phyloP scores from a whole-genome alignment of 2,329 filamentous ascomycete genomes.

The Diaporthe australafricana region DNA sequence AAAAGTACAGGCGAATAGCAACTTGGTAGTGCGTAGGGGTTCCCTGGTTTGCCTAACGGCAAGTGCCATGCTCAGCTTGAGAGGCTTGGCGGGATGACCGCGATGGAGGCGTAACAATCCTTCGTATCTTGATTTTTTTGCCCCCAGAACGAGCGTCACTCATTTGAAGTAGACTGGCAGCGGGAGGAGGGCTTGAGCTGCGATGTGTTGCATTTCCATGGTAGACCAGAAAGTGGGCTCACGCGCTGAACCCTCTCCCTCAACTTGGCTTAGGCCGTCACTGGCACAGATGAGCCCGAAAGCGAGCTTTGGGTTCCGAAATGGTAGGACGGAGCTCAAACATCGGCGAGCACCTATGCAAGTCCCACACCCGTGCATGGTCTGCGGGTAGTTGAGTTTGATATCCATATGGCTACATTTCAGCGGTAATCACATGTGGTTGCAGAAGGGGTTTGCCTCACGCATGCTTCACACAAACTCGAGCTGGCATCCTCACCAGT shows the following conservation, averaged over 20 bases:
- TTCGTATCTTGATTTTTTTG: background rate
- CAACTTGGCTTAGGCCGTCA: slow-evolving; percentile 1
- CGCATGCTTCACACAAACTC: background rate
- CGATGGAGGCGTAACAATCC: slow-evolving; percentile 2
- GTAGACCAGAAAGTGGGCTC: slow-evolving; percentile 8
- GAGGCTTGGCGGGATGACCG: slow-evolving; percentile 14
- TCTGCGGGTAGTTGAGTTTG: background rate
- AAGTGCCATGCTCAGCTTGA: slow-evolving; percentile 5
- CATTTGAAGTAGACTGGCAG: background rate
- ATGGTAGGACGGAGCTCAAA: background rate
- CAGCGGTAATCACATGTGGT: background rate
- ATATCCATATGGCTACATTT: background rate
- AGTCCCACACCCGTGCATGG: background rate
- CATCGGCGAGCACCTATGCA: background rate
- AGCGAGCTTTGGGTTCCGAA: background rate
- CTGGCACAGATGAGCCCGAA: background rate
- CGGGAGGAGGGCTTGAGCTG: slow-evolving; percentile 19
- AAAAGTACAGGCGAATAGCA: background rate
- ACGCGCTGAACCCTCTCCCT: background rate
- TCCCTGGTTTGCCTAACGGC: background rate
- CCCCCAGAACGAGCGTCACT: background rate
- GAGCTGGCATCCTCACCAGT: background rate
- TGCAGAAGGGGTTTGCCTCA: background rate
- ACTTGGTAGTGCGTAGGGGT: background rate
- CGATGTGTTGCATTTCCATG: slow-evolving; percentile 20